phyloP scores from a whole-genome alignment of 352 stramenopile species.

The Phytophthora fragariae region DNA sequence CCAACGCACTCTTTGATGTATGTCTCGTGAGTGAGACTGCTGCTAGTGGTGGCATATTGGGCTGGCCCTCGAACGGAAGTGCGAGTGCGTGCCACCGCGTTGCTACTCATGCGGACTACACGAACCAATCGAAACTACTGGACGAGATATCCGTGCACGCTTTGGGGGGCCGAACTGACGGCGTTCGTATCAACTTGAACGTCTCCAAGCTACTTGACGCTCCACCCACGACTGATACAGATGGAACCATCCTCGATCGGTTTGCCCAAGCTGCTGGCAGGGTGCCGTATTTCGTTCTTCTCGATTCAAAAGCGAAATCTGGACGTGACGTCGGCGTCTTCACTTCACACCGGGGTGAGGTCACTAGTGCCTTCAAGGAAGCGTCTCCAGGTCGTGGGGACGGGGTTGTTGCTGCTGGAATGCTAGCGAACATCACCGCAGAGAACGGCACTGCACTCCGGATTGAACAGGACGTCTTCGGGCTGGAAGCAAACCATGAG shows the following conservation, averaged over 20 bases:
- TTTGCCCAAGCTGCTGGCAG: constrained; percentile 42
- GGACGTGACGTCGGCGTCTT: constrained; percentile 23
- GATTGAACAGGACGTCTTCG: constrained; percentile 49
- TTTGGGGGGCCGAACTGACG: constrained; percentile 51
- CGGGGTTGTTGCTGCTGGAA: constrained; percentile 56
- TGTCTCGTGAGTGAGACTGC: constrained; percentile 80
- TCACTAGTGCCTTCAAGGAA: constrained; percentile 32
- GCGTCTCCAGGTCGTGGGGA: constrained; percentile 35
- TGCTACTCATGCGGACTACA: constrained; percentile 78
- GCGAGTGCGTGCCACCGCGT: constrained; percentile 53
- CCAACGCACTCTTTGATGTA: constrained; percentile 77
- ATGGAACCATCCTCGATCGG: constrained; percentile 17
- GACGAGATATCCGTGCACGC: constrained; percentile 60
- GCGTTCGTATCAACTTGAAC: constrained; percentile 52
- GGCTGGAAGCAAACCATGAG: constrained; percentile 48
- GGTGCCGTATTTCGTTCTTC: constrained; percentile 70
- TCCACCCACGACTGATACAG: constrained; percentile 6
- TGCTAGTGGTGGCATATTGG: constrained; percentile 72
- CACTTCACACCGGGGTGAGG: constrained; percentile 29
- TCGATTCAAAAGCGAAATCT: constrained; percentile 55
- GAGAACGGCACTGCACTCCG: constrained; percentile 63
- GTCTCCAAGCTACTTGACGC: constrained; percentile 64
- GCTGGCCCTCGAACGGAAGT: constrained; percentile 42
- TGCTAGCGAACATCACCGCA: constrained; percentile 40
- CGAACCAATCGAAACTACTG: constrained; percentile 70